These are phyloP conservation scores for Paramecium sexaurelia DNA, from an alignment of 73 alveolate species.

Conservation along the genomic window DNA sequence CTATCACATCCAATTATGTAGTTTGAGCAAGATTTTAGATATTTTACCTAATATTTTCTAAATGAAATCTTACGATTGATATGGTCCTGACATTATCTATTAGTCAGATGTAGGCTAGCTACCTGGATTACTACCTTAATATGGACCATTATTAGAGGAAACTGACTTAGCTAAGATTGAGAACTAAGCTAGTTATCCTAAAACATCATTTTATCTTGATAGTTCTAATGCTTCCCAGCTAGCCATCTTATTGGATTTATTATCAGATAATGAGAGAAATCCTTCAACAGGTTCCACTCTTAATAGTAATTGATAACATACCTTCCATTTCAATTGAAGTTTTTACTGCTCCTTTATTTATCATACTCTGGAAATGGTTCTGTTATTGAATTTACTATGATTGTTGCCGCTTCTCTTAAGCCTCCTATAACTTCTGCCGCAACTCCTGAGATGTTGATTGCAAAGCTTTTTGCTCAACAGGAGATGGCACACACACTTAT, in stretches of 20 bases:
- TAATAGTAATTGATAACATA: not conserved
- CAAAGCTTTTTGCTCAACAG: constrained; percentile 9
- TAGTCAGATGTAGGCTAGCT: not conserved
- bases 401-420: not conserved
- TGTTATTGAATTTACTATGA: not conserved
- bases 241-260: constrained; percentile 19
- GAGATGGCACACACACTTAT: not conserved
- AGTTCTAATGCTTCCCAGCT: constrained; percentile 48
- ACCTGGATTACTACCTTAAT: not conserved
- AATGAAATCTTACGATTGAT: not conserved
- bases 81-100: not conserved
- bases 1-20: not conserved
- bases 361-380: not conserved
- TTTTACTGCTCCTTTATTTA: constrained; percentile 26
- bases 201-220: constrained; percentile 33
- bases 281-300: constrained; percentile 64
- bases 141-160: not conserved
- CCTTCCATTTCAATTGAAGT: constrained; percentile 54
- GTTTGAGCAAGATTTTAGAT: not conserved
- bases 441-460: constrained; percentile 13
- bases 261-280: constrained; percentile 33
- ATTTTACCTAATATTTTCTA: not conserved
- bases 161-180: constrained; percentile 14
- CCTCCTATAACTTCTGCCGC: not conserved
- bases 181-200: constrained; percentile 16